Percentiles rank a stretch among this genome's conserved stretches.
These are phyloP conservation scores for Microstroma glucosiphilum DNA, from an alignment of 1,284 basidiomycete species.

Conservation along the genomic window DNA sequence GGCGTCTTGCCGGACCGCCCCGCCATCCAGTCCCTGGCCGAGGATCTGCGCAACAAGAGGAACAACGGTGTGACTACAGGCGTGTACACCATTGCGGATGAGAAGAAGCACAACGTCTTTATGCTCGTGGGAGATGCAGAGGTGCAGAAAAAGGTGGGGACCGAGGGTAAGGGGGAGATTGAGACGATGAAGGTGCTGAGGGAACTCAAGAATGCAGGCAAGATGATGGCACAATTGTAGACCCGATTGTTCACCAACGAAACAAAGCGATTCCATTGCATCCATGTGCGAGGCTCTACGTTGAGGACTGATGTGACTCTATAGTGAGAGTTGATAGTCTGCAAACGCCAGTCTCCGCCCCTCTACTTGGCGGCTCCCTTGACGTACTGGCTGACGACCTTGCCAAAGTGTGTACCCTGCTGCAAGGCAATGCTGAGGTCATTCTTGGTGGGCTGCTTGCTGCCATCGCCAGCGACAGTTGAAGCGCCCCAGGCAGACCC, in stretches of 20 bases:
- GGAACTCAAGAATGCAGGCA: conserved; percentile 67
- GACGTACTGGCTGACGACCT: conserved; percentile 30
- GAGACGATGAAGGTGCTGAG: conserved; percentile 68
- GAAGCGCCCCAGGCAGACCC: conserved; percentile 30
- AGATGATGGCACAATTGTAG: conserved; percentile 33
- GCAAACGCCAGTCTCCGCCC: no score
- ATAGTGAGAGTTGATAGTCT: no score
- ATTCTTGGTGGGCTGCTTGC: conserved; percentile 22
- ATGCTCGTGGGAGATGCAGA: conserved; percentile 41
- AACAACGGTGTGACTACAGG: conserved; percentile 63
- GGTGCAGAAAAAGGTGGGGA: conserved; percentile 50
- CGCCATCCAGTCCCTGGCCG: conserved; percentile 58
- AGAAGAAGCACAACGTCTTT: conserved; percentile 58
- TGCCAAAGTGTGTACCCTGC: conserved; percentile 32
- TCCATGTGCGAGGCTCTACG: no score
- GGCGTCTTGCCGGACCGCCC: conserved; percentile 63
- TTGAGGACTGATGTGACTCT: no score
- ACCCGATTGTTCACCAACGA: not conserved
- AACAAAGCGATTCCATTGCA: no score
- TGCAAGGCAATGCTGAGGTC: conserved; percentile 26
- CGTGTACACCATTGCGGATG: conserved; percentile 73
- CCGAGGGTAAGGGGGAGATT: conserved; percentile 54
- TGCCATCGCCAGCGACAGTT: conserved; percentile 32
- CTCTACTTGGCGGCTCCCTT: conserved; percentile 15
- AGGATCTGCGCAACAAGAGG: conserved; percentile 19